Conservation (phyloP, 768 basidiomycete genomes). For the Tricholoma terreum region DNA sequence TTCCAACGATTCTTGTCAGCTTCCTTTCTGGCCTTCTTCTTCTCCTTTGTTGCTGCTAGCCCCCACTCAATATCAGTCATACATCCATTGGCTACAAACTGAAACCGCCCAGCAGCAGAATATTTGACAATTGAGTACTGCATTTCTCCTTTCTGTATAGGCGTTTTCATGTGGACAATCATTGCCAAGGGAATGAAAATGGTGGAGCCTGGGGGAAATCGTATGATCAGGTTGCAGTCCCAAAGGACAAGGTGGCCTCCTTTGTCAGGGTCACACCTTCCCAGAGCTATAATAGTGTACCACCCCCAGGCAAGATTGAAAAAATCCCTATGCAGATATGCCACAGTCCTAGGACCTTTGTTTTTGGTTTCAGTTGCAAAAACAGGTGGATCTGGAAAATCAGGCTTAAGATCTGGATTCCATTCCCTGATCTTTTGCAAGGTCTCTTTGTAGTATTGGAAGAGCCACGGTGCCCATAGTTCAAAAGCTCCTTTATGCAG, state of each 20-base stretch:
- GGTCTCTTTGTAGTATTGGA: neutral
- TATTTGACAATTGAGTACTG: neutral
- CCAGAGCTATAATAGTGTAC: slow-evolving; percentile 1
- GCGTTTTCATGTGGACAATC: neutral
- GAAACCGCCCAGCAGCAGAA: neutral
- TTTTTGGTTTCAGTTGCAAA: neutral
- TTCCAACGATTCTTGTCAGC: neutral
- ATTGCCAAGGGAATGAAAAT: slow-evolving; percentile 1
- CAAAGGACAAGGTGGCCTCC: slow-evolving; percentile 3
- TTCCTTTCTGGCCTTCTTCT: too few relatives aligned
- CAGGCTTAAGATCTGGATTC: neutral
- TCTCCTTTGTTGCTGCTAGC: neutral
- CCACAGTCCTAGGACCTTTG: neutral
- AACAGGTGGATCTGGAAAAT: too few relatives aligned
- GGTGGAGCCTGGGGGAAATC: slow-evolving; percentile 1
- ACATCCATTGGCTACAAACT: neutral
- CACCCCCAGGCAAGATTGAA: neutral
- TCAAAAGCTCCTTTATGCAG: neutral
- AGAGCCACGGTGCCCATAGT: neutral
- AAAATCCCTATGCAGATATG: neutral
- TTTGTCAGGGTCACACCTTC: neutral
- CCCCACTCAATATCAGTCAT: neutral
- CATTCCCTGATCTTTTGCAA: neutral
- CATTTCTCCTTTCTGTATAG: neutral
- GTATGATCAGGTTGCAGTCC: neutral